These are phyloP conservation scores for Heritiera fomes DNA, from an alignment of 345 rosid genomes.

Conservation along the genomic window DNA sequence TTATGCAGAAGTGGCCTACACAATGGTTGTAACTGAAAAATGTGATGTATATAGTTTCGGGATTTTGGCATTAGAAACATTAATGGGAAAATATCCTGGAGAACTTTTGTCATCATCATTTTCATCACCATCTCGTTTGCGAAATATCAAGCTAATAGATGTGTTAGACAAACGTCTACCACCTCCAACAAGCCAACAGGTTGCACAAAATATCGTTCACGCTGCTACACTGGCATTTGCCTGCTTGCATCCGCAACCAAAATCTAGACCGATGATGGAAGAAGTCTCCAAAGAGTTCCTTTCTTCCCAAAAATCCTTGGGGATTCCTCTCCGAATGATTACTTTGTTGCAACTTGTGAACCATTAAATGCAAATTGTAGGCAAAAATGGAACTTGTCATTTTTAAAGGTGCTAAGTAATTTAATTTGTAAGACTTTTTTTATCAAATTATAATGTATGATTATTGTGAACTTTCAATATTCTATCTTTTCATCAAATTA, in stretches of 20 bases:
- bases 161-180: not conserved
- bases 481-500: too few species aligned
- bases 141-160: not conserved
- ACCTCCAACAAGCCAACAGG: not conserved
- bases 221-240: constrained; percentile 11
- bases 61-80: constrained; percentile 5
- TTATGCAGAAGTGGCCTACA: constrained; percentile 11
- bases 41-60: constrained; percentile 21
- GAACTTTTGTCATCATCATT: not conserved
- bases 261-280: constrained; percentile 25
- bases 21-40: not conserved
- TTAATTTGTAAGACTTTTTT: not conserved
- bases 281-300: constrained; percentile 5
- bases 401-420: not conserved
- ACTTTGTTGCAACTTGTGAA: not conserved
- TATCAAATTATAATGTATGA: too few species aligned
- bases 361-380: not conserved
- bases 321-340: not conserved
- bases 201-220: not conserved
- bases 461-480: too few species aligned
- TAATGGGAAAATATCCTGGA: constrained; percentile 24
- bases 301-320: not conserved
- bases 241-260: constrained; percentile 10
- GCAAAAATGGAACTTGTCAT: not conserved
- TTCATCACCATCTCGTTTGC: constrained; percentile 10